phyloP scores from a whole-genome alignment of 768 basidiomycete genomes.

The Amylocystis lapponica region DNA sequence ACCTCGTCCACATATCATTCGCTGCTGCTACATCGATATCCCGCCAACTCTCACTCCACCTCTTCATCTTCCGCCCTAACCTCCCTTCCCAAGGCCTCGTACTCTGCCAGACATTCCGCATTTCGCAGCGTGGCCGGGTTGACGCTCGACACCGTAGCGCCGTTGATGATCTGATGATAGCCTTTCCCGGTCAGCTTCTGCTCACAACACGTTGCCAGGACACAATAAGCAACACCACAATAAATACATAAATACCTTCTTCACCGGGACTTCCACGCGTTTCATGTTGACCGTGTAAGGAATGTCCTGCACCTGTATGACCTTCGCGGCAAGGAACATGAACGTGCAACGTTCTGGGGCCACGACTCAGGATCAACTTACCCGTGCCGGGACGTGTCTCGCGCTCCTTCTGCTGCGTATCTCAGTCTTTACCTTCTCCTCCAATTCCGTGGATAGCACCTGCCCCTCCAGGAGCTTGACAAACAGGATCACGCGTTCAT shows the following conservation, averaged over 20 bases:
- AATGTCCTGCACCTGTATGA: conserved; percentile 64
- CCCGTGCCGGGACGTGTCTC: conserved; percentile 71
- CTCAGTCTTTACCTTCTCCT: conserved; percentile 48
- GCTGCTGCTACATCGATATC: not conserved
- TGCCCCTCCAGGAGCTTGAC: conserved; percentile 54
- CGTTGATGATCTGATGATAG: conserved; percentile 63
- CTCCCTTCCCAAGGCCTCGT: conserved; percentile 44
- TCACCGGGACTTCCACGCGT: conserved; percentile 72
- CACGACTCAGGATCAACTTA: conserved; percentile 27
- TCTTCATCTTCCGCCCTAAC: conserved; percentile 37
- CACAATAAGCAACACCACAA: too few relatives aligned
- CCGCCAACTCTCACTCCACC: not conserved
- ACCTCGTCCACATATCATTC: not conserved
- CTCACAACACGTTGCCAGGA: conserved; percentile 7
- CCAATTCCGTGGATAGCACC: conserved; percentile 44
- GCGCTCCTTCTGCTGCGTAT: conserved; percentile 61
- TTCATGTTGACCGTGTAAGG: conserved; percentile 82
- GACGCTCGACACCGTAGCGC: conserved; percentile 58
- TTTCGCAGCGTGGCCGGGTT: conserved; percentile 72
- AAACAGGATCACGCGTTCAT: conserved; percentile 75
- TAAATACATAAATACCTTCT: conserved; percentile 44
- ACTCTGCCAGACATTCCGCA: conserved; percentile 63
- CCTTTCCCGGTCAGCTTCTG: conserved; percentile 4
- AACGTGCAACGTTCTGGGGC: conserved; percentile 18
- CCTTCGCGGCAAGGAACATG: conserved; percentile 33